Conservation (phyloP, 106 monocot species). For the Phalaenopsis aphrodite region DNA sequence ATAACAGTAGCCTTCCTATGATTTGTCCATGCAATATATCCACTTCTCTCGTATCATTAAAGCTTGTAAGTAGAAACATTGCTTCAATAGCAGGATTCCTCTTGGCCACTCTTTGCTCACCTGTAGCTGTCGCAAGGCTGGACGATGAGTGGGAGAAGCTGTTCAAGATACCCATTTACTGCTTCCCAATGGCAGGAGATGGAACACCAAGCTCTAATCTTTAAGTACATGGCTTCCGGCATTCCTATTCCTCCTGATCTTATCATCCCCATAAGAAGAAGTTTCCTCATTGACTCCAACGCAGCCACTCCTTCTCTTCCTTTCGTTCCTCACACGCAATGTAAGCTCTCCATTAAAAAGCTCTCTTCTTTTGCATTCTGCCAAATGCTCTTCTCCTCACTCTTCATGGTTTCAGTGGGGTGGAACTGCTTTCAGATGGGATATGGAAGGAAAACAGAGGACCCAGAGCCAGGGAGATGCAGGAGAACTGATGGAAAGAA, state of each 20-base stretch:
- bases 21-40: conserved; percentile 32
- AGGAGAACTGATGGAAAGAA: conserved; percentile 92
- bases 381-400: no score
- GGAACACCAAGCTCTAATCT: conserved; percentile 92
- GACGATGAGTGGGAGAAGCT: conserved; percentile 51
- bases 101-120: not conserved
- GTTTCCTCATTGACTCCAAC: conserved; percentile 40
- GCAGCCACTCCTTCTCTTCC: conserved; percentile 15
- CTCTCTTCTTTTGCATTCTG: not conserved
- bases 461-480: conserved; percentile 91
- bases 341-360: conserved; percentile 20
- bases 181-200: conserved; percentile 91
- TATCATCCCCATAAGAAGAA: conserved; percentile 64
- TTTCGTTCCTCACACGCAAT: conserved; percentile 39
- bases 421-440: conserved; percentile 59
- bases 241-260: conserved; percentile 84
- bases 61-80: not conserved
- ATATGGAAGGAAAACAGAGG: conserved; percentile 59
- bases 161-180: conserved; percentile 66
- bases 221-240: conserved; percentile 90
- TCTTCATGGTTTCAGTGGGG: conserved; percentile 27
- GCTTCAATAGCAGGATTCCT: not conserved
- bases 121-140: not conserved
- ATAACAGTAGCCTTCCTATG: not conserved
- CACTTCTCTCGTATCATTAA: not conserved